Percentiles rank a stretch among this genome's conserved stretches.
Conservation (phyloP, 768 basidiomycete genomes). For the Amanita subjunquillea region DNA sequence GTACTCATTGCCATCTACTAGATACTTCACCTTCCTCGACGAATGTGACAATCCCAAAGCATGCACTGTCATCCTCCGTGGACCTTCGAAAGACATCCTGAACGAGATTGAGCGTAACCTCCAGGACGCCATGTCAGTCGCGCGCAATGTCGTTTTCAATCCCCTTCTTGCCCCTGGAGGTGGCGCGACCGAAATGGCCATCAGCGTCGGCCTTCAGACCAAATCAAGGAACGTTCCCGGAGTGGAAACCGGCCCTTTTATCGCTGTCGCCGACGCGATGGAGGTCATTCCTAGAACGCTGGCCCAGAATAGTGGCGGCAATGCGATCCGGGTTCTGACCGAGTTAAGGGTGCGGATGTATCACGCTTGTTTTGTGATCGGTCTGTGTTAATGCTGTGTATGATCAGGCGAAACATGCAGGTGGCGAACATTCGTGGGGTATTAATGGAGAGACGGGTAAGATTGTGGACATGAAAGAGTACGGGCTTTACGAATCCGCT, state of each 20-base stretch:
- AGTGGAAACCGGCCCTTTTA: slow-evolving; percentile 84
- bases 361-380: background rate
- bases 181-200: slow-evolving; percentile 97
- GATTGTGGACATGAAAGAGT: slow-evolving; percentile 90
- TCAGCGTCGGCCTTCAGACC: slow-evolving; percentile 76
- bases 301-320: slow-evolving; percentile 92
- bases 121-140: slow-evolving; percentile 95
- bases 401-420: slow-evolving; percentile 85
- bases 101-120: slow-evolving; percentile 98
- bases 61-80: slow-evolving; percentile 95
- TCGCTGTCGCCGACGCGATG: slow-evolving; percentile 92
- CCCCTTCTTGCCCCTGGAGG: slow-evolving; percentile 91
- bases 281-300: slow-evolving; percentile 95
- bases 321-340: slow-evolving; percentile 87
- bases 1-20: slow-evolving; percentile 14
- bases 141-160: slow-evolving; percentile 94
- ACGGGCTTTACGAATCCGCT: slow-evolving; percentile 91
- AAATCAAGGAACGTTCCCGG: slow-evolving; percentile 72
- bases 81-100: slow-evolving; percentile 95
- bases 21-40: slow-evolving; percentile 97
- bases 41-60: slow-evolving; percentile 88
- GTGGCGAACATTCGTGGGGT: slow-evolving; percentile 85
- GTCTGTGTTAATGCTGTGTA: slow-evolving; percentile 3
- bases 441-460: slow-evolving; percentile 96
- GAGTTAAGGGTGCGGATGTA: slow-evolving; percentile 67